Evolutionary conservation across 306 rosid genomes (phyloP).

Genomic region (Vicia sativa): DNA sequence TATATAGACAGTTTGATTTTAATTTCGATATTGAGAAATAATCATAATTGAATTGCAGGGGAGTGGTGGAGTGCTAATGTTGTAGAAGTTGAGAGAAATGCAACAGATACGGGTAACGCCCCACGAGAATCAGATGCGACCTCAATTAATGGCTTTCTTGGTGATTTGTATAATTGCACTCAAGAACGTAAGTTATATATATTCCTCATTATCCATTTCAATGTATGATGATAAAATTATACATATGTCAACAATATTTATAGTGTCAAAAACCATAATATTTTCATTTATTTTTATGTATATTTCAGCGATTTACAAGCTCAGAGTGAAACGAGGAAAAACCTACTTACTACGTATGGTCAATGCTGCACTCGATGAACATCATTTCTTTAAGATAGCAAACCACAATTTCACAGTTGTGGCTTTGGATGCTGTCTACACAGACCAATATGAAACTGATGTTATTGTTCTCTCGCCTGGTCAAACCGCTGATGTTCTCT

Average conservation of each 20-base stretch:
- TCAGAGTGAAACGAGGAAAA: slow-evolving; percentile 54
- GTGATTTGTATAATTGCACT: slow-evolving; percentile 61
- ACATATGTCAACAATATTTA: no score
- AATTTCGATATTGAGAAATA: no score
- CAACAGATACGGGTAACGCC: not conserved
- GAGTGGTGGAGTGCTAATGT: slow-evolving; percentile 62
- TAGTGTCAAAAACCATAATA: no score
- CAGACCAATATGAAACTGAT: slow-evolving; percentile 48
- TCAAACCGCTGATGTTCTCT: slow-evolving; percentile 63
- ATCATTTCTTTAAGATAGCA: slow-evolving; percentile 67
- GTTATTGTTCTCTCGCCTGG: slow-evolving; percentile 56
- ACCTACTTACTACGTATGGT: slow-evolving; percentile 57
- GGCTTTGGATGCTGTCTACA: slow-evolving; percentile 65
- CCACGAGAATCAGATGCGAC: slow-evolving; percentile 48
- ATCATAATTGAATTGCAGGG: slow-evolving; percentile 40
- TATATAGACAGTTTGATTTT: no score
- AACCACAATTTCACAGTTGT: slow-evolving; percentile 67
- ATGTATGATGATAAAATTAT: no score
- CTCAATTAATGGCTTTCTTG: slow-evolving; percentile 69
- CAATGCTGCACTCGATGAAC: slow-evolving; percentile 66
- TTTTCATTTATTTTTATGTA: not conserved
- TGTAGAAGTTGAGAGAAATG: slow-evolving; percentile 7
- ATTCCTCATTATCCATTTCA: not conserved
- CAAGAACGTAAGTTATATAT: slow-evolving; percentile 40
- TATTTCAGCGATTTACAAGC: slow-evolving; percentile 27